Base-by-base conservation (phyloP, 495 filamentous ascomycete species). In the Trypethelium eluteriae region DNA sequence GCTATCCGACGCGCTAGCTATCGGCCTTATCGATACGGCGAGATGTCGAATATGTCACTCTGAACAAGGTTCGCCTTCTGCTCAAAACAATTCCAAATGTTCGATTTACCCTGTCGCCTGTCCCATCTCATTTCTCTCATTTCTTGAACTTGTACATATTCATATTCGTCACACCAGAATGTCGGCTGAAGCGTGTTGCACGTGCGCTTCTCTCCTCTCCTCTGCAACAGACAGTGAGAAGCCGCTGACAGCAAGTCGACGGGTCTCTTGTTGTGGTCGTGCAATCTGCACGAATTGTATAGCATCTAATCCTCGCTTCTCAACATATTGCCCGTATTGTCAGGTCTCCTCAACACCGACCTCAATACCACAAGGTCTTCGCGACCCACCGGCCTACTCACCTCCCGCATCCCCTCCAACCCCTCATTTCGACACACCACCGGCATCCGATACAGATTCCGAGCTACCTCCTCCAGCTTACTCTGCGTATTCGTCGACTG, bases 211-310 rank as follows among this genome's bases (percentile, higher is more conserved):
- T 49, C 78, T 85, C 0, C 79, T 89, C 39, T 39, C 38, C 53
- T 36, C 25, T 5, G 53, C 53, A 5, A 59, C 53, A 59, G 53
- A 59, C 32, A 59, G 32, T 18, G 71, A 72, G 49, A 72, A 72
- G 39, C 69, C 71, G 7, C 66, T 72, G 1, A 61, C 70, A 9
- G 68, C 69, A 35, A 67, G 71, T 6, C 69, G 71, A 39, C 62
- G 68, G 25, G 36, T 79, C 77, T 36, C 73, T 77, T 92, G 89
- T 75, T 93, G 89, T 71, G 76, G 75, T 39, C 80, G 90, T 56
- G 75, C 80, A 10, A 89, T 92, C 68, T 92, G 90, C 72, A 81
- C 83, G 2, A 76, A 76, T 49, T 93, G 90, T 78, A 84, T 88
- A 68, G 73, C 79, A 67, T 86, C 79, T 56, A 92, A 92, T 72